Evolutionary conservation across 345 rosid species (phyloP), one percentile per base, ranked within the genome.

Genomic region (Clausena lansium): DNA sequence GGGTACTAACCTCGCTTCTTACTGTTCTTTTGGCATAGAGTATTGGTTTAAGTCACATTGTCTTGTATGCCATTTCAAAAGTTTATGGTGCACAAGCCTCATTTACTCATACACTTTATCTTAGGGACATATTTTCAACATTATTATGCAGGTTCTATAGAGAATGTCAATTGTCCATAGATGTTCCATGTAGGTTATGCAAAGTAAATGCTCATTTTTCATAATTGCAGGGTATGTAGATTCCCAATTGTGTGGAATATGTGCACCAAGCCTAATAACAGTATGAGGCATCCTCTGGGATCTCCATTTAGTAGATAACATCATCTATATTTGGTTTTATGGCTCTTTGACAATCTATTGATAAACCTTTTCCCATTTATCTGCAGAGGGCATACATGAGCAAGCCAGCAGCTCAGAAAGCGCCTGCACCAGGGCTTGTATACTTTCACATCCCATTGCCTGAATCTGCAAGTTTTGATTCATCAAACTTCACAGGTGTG

Each of bases 361-460:
- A 35, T 36, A 15, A 64, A 75, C 22, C 24, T 17, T 41, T 67
- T n/a, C 17, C 15, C 5, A 60, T 71, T 67, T 73, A 24, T 20
- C 41, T 78, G 81, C 84, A 94, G 99, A 90, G 74, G 84, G 85
- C 77, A 79, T 89, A 92, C 80, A 84, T 55, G 86, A 87, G 81
- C 50, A 76, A 86, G 79, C 98, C 97, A 30, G 61, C 66, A 30
- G 81, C 89, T 39, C 93, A 89, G 80, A 87, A 87, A 64, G 86
- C 78, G 64, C 77, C 89, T 10, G 99, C 99, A 25, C 96, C 98
- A 0, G 98, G 97, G n/a, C 91, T 95, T 36, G 98, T 80, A 13
- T 93, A 86, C 86, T 86, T 95, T 81, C 99, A 95, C 87, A 95
- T 95, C 66, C 99, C 98, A 1, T 77, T 93, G 86, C 97, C 98